Evolutionary conservation across 2,329 filamentous ascomycete genomes (phyloP).

Genomic region (Sclerotinia sclerotiorum): DNA sequence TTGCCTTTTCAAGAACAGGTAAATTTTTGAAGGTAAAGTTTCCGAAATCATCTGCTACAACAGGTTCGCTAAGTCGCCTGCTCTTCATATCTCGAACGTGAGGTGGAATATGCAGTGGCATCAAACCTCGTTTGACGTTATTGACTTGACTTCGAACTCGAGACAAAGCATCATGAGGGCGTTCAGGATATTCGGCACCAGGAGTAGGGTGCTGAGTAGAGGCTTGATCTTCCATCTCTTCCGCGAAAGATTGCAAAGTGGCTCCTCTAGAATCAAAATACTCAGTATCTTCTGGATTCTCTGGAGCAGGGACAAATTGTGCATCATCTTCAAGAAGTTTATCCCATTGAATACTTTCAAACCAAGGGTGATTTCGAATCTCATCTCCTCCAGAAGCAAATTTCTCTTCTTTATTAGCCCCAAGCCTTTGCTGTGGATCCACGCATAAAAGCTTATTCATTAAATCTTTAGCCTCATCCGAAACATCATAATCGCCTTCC

Average conservation of each 20-base stretch:
- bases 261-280: conserved; percentile 95
- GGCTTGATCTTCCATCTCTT: conserved; percentile 88
- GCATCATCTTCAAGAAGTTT: conserved; percentile 91
- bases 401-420: conserved; percentile 81
- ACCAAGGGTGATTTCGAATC: conserved; percentile 88
- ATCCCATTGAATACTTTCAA: conserved; percentile 83
- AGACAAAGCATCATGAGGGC: conserved; percentile 92
- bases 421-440: conserved; percentile 77
- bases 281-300: conserved; percentile 95
- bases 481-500: conserved; percentile 74
- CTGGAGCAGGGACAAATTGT: conserved; percentile 87
- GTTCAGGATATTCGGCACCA: conserved; percentile 76
- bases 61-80: conserved; percentile 85
- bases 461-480: conserved; percentile 85
- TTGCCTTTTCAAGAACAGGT: conserved; percentile 93
- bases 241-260: conserved; percentile 85
- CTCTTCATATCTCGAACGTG: conserved; percentile 91
- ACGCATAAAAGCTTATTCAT: conserved; percentile 90
- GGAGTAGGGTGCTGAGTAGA: conserved; percentile 70
- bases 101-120: conserved; percentile 94
- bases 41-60: conserved; percentile 88
- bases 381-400: conserved; percentile 83
- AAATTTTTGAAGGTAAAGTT: conserved; percentile 97
- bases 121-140: conserved; percentile 83
- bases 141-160: conserved; percentile 85